phyloP scores from a whole-genome alignment of 257 asterid genomes.

The Marsdenia floribunda region DNA sequence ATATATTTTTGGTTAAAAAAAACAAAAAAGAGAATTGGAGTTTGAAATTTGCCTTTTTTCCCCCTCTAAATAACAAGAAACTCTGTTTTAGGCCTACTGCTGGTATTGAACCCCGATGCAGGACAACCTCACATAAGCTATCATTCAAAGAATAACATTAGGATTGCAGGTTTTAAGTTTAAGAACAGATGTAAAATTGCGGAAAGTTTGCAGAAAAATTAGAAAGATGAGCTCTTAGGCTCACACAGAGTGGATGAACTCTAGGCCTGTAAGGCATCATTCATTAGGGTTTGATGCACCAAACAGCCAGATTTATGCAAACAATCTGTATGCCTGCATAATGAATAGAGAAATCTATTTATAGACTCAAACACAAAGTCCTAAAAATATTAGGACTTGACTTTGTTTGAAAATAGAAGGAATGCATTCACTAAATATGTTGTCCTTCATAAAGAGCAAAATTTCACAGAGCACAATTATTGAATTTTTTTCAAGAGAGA shows the following conservation, averaged over 20 bases:
- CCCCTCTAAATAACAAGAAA: background rate
- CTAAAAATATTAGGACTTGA: background rate
- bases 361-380: background rate
- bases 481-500: too few relatives aligned
- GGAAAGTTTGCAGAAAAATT: background rate
- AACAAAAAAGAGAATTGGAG: background rate
- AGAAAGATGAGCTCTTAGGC: background rate
- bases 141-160: background rate
- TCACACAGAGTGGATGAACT: background rate
- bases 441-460: background rate
- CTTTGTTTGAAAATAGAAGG: background rate
- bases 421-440: background rate
- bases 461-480: background rate
- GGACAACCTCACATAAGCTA: background rate
- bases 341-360: background rate
- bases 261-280: background rate
- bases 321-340: background rate
- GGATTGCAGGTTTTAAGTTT: background rate
- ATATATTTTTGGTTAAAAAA: background rate
- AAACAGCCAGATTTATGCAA: background rate
- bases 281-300: background rate
- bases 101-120: background rate
- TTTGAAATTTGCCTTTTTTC: background rate
- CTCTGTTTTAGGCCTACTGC: too few relatives aligned
- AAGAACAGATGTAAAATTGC: background rate